Evolutionary conservation across 768 basidiomycete species (phyloP).

Genomic region (Leucocoprinus birnbaumii): DNA sequence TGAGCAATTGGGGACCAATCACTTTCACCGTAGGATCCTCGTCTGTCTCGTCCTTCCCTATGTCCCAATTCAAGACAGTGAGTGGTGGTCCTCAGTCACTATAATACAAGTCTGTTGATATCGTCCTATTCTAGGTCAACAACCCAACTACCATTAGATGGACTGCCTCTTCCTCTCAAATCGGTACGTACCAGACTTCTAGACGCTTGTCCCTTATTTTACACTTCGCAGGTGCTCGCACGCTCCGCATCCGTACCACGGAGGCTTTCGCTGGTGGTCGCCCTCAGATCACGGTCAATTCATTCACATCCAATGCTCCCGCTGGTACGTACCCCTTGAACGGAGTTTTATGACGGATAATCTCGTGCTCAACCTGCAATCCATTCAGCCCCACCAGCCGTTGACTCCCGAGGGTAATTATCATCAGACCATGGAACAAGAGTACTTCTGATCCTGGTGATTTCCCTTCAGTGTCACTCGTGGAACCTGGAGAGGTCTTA

Average conservation of each 20-base stretch:
- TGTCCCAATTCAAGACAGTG: constrained; percentile 46
- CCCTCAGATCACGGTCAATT: constrained; percentile 42
- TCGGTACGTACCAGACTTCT: constrained; percentile 21
- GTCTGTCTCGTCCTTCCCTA: constrained; percentile 39
- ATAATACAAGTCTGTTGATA: not conserved
- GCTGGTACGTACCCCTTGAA: constrained; percentile 22
- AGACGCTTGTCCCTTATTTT: not conserved
- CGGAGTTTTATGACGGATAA: not conserved
- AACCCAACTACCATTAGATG: constrained; percentile 41
- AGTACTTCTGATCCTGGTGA: not conserved
- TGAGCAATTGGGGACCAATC: constrained; percentile 44
- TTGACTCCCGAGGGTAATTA: constrained; percentile 42
- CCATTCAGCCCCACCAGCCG: constrained; percentile 29
- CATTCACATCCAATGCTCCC: constrained; percentile 39
- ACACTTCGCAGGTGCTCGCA: constrained; percentile 33
- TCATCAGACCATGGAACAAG: too few relatives aligned
- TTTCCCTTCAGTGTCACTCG: constrained; percentile 36
- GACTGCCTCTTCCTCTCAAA: constrained; percentile 40
- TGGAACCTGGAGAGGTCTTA: constrained; percentile 48
- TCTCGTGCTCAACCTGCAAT: not conserved
- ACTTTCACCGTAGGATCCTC: constrained; percentile 42
- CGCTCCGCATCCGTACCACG: constrained; percentile 43
- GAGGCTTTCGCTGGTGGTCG: constrained; percentile 45
- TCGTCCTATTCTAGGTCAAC: constrained; percentile 28
- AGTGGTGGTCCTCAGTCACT: constrained; percentile 2